A percentile compares a stretch with the other conserved stretches of the same genome.
These are phyloP conservation scores for Geranium rotundifolium DNA, from an alignment of 345 rosid species.

Conservation along the genomic window DNA sequence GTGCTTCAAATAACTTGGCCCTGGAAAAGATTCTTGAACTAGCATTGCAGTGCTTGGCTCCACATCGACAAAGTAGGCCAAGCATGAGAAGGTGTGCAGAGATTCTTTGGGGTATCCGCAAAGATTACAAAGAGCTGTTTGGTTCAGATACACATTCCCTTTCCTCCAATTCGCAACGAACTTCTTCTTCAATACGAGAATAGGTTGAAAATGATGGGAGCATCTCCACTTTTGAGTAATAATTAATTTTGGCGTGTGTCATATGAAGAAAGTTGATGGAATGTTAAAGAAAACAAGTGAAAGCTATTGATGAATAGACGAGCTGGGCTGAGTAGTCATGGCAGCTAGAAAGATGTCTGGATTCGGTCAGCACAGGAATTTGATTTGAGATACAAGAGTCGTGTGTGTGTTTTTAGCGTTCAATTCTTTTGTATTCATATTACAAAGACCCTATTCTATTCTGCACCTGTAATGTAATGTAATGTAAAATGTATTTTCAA, in stretches of 20 bases:
- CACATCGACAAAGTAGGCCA: conserved; percentile 57
- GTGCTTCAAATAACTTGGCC: conserved; percentile 35
- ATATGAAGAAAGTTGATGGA: neutral
- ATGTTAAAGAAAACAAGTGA: neutral
- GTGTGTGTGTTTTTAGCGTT: neutral
- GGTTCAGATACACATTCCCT: conserved; percentile 25
- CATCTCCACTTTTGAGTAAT: neutral
- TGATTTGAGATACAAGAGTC: neutral
- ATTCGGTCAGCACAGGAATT: conserved; percentile 6
- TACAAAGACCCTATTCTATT: too few species aligned
- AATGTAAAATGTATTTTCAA: too few species aligned
- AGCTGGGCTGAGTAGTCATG: neutral
- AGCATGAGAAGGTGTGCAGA: conserved; percentile 76
- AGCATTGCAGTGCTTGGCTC: conserved; percentile 67
- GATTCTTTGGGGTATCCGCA: conserved; percentile 78
- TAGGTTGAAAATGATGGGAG: neutral
- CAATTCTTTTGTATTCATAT: neutral
- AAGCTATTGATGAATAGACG: neutral
- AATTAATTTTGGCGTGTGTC: neutral
- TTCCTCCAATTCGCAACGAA: conserved; percentile 28
- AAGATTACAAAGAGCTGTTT: conserved; percentile 50
- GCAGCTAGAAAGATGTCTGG: neutral
- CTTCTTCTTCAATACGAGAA: conserved; percentile 15
- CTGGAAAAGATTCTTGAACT: conserved; percentile 68
- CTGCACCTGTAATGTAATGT: too few species aligned